phyloP scores from a whole-genome alignment of 2,329 filamentous ascomycete species.

The Byssoonygena ceratinophila region DNA sequence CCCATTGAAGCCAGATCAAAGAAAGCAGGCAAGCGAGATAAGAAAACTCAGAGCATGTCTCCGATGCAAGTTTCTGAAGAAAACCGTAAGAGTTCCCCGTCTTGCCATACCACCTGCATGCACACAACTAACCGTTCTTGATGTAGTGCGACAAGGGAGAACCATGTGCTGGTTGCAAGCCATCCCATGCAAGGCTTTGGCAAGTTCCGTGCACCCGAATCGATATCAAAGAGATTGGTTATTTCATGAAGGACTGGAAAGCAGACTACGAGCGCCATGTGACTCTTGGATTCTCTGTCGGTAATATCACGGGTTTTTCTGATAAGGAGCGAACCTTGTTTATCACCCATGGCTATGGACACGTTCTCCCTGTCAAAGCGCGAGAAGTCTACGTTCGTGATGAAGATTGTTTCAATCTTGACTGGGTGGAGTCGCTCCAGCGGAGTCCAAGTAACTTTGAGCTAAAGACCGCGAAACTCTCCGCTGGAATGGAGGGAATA shows the following conservation, averaged over 20 bases:
- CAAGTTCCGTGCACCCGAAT: constrained; percentile 96
- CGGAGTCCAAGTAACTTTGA: constrained; percentile 71
- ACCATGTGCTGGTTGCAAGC: constrained; percentile 88
- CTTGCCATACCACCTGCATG: not conserved
- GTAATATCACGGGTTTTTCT: constrained; percentile 82
- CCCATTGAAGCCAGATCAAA: constrained; percentile 81
- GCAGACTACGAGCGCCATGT: constrained; percentile 90
- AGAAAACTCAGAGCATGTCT: constrained; percentile 87
- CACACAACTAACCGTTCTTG: not conserved
- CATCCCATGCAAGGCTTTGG: constrained; percentile 89
- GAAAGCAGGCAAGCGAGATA: constrained; percentile 94
- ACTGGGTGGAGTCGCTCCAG: constrained; percentile 79
- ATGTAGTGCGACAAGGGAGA: constrained; percentile 78
- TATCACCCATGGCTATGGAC: constrained; percentile 93
- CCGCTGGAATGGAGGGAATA: constrained; percentile 80
- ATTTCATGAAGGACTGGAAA: constrained; percentile 99
- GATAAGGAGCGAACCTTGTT: constrained; percentile 58
- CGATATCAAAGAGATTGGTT: constrained; percentile 95
- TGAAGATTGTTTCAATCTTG: constrained; percentile 81
- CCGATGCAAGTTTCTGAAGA: constrained; percentile 97
- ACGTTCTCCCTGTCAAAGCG: constrained; percentile 82
- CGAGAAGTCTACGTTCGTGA: constrained; percentile 88
- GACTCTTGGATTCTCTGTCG: constrained; percentile 75
- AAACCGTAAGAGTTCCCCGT: constrained; percentile 48
- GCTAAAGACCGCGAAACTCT: constrained; percentile 75